Evolutionary conservation across 2,329 filamentous ascomycete genomes (phyloP), one percentile per base, ranked within the genome.

Genomic region (Penicillium paneum): DNA sequence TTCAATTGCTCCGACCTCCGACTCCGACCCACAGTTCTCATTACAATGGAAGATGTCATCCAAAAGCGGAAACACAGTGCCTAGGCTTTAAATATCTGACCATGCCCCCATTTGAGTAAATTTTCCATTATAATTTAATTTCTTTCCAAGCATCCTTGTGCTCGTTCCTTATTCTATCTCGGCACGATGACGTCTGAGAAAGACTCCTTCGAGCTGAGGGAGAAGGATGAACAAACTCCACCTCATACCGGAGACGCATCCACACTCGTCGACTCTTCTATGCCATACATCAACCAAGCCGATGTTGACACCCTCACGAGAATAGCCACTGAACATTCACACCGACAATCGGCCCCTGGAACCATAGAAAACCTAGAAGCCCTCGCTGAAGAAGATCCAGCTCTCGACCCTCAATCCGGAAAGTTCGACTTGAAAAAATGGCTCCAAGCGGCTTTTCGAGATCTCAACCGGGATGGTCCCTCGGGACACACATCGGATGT

Each of bases 401-500:
- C 56, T 1, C 52, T 64, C 5, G 45, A 64, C n/a, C 62, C 62
- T 3, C 52, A 56, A 32, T 60, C 58, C 0, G 53, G 50, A 4
- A 56, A 57, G 5, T 64, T 64, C 12, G 49, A 64, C 17, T 41
- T 64, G 21, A 46, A 36, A 12, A 64, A 63, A 58, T 64, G 62
- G 62, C 56, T 64, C 11, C 38, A 43, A 29, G 44, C 38, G 5
- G 60, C 59, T 7, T 56, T 63, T 50, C 54, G 45, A 24, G 62
- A 61, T 52, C n/a, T 54, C 1, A 46, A 42, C 17, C 57, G 55
- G 0, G 57, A 62, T 19, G 55, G 51, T 19, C 35, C 13, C 1
- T 34, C 26, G 5, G 57, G 49, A 11, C 57, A 57, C 17, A 55
- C 54, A 26, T 49, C 64, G 31, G 61, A 62, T 13, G 57, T 67